Evolutionary conservation across 2,329 filamentous ascomycete species (phyloP), one percentile per base, ranked within the genome.

Genomic region (Ophiosphaerella korrae): DNA sequence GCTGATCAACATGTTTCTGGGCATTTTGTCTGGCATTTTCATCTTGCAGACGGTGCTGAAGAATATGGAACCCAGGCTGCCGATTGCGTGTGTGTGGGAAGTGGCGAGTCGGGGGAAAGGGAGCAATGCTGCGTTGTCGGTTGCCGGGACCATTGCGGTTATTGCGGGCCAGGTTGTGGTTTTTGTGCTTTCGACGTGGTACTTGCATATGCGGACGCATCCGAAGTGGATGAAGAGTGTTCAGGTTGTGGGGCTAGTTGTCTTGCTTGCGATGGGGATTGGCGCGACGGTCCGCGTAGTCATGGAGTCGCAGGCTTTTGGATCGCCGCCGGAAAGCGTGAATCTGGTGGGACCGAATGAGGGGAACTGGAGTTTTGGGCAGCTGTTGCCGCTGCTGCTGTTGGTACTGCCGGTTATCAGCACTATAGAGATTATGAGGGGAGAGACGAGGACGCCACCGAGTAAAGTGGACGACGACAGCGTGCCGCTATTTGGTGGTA

Each of bases 111-210:
- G 73, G 2, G 64, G 62, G 6, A 58, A 71, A 7, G 60, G 76
- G 0, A 63, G 70, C 16, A 79, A 80, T 48, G 71, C 73, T 3
- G 77, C 74, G 0, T 58, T 84, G 12, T 82, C 80, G 21, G 81
- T 82, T 50, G 76, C 80, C 0, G 85, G 83, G 2, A 88, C 86
- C 2, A 82, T 87, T 26, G 80, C 78, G 5, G 82, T 86, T 34
- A 84, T 88, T 36, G 81, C 75, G 0, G 82, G 79, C 3, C 86
- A 88, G 61, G 76, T 74, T 32, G 61, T 84, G 32, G 78, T 88
- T 18, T 88, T 88, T 58, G 73, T 71, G 1, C 70, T 86, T 1
- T 81, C 82, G 0, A 85, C 84, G 0, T 88, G 83, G 83, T 88
- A 88, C 62, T 74, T 88, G 33, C 85, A 88, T 63, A 79, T 76